Percentiles rank a stretch among this genome's conserved stretches.
Evolutionary conservation across 83 land plant genomes (phyloP).

Genomic region (Isoetes engelmannii): DNA sequence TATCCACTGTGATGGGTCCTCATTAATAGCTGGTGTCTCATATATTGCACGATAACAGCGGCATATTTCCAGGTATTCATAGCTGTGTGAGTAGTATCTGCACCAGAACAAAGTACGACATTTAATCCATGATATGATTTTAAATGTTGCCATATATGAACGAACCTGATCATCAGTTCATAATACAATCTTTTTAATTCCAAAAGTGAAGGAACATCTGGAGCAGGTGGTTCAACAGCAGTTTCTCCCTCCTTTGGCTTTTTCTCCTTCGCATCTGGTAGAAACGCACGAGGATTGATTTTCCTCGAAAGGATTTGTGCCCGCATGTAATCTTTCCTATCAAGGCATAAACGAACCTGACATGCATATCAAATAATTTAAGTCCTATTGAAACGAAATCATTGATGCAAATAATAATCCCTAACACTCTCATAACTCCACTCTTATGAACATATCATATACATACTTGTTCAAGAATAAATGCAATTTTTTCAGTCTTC

Average conservation of each 20-base stretch:
- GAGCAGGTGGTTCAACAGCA: constrained; percentile 79
- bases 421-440: neutral
- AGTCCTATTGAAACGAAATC: neutral
- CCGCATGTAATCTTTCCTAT: constrained; percentile 92
- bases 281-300: constrained; percentile 84
- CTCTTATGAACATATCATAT: neutral
- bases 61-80: constrained; percentile 91
- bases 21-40: constrained; percentile 79
- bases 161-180: constrained; percentile 86
- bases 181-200: constrained; percentile 89
- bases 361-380: neutral
- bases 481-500: constrained; percentile 97
- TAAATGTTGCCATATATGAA: neutral
- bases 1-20: constrained; percentile 67
- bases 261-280: constrained; percentile 74
- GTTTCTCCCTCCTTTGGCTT: constrained; percentile 95
- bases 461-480: constrained; percentile 92
- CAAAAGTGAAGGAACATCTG: constrained; percentile 76
- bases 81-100: constrained; percentile 74
- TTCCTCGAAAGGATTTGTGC: constrained; percentile 94
- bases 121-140: neutral
- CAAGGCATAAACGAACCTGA: constrained; percentile 90
- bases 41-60: constrained; percentile 92
- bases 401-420: neutral
- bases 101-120: constrained; percentile 1